These are phyloP conservation scores for Carnegiea gigantea DNA, from an alignment of 179 eudicot species.

Conservation along the genomic window DNA sequence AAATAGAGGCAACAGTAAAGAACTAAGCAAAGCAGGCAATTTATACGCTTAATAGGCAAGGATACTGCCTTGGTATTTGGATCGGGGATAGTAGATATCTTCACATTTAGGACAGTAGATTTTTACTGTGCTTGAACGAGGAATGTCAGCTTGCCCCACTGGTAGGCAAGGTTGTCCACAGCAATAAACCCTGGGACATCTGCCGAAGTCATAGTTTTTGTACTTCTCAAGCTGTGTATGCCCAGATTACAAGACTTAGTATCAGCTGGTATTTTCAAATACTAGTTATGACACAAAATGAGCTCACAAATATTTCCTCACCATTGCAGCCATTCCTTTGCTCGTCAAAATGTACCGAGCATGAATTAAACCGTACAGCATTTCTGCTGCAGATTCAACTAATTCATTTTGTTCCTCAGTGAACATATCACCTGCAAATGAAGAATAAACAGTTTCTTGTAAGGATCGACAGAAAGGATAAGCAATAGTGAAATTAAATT, in stretches of 20 bases:
- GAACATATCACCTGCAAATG: slow-evolving; percentile 25
- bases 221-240: slow-evolving; percentile 27
- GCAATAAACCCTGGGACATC: slow-evolving; percentile 34
- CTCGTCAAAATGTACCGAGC: slow-evolving; percentile 27
- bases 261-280: background rate
- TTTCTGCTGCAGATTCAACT: slow-evolving; percentile 31
- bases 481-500: background rate
- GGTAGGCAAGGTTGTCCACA: slow-evolving; percentile 35
- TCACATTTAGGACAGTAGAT: slow-evolving; percentile 31
- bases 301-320: slow-evolving; percentile 13
- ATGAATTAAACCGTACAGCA: slow-evolving; percentile 28
- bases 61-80: slow-evolving; percentile 35
- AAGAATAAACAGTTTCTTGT: background rate
- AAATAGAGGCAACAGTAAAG: background rate
- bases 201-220: slow-evolving; percentile 31
- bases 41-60: background rate
- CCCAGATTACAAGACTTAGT: slow-evolving; percentile 9
- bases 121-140: slow-evolving; percentile 30
- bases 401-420: slow-evolving; percentile 30
- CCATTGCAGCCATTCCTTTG: slow-evolving; percentile 31
- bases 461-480: background rate
- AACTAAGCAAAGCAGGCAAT: background rate
- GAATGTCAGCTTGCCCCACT: slow-evolving; percentile 29
- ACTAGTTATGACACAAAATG: background rate
- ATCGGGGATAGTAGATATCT: slow-evolving; percentile 29